These are phyloP conservation scores for Hygrocybe coccinea DNA, from an alignment of 768 basidiomycete species.

Conservation along the genomic window DNA sequence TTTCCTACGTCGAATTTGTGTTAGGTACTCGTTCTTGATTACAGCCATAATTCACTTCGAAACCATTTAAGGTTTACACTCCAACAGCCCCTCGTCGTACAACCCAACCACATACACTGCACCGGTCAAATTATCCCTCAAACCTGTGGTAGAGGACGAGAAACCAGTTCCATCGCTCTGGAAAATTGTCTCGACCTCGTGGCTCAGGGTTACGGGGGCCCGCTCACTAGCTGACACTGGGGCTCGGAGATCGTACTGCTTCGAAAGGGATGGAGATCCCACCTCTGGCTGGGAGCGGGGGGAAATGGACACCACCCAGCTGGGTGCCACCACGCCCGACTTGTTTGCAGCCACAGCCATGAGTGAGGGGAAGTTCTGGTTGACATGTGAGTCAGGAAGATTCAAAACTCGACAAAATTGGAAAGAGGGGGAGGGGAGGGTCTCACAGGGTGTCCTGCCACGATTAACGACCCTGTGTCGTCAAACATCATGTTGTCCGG, in stretches of 20 bases:
- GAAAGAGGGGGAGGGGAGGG: not conserved
- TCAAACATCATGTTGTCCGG: slow-evolving; percentile 61
- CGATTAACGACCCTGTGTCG: slow-evolving; percentile 44
- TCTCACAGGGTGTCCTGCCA: slow-evolving; percentile 55
- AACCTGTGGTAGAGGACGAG: slow-evolving; percentile 46
- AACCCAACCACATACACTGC: slow-evolving; percentile 52
- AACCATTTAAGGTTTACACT: slow-evolving; percentile 33
- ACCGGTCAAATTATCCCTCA: slow-evolving; percentile 48
- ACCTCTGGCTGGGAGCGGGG: slow-evolving; percentile 13
- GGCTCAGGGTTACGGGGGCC: slow-evolving; percentile 31
- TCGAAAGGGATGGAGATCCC: slow-evolving; percentile 3
- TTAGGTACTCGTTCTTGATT: not conserved
- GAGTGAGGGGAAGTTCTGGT: slow-evolving; percentile 47
- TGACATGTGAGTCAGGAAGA: not conserved
- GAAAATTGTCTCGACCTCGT: slow-evolving; percentile 59
- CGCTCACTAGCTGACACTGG: slow-evolving; percentile 45
- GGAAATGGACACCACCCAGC: slow-evolving; percentile 55
- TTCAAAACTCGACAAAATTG: no score
- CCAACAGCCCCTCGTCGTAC: slow-evolving; percentile 52
- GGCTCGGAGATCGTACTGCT: slow-evolving; percentile 39
- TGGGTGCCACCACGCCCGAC: slow-evolving; percentile 40
- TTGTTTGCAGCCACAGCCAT: slow-evolving; percentile 41
- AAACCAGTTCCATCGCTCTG: slow-evolving; percentile 68
- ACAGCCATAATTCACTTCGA: not conserved
- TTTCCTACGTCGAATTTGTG: no score